Conservation (phyloP, 2,329 filamentous ascomycete species). For the Monosporascus sp. region DNA sequence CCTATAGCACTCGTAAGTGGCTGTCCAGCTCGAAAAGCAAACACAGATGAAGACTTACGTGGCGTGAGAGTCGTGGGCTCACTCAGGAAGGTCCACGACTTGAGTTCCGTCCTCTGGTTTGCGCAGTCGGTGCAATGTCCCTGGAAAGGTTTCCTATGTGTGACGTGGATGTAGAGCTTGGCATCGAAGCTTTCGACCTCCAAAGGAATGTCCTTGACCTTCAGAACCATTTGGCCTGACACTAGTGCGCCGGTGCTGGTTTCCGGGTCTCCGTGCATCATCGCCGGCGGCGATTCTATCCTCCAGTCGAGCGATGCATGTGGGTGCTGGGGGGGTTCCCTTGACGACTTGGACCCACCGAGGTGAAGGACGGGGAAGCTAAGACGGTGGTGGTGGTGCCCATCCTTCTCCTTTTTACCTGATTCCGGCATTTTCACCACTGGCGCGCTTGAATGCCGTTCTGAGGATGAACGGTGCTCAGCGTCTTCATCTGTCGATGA, state of each 20-base stretch:
- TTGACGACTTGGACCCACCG: slow-evolving; percentile 32
- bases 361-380: slow-evolving; percentile 38
- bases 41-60: slow-evolving; percentile 31
- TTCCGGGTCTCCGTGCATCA: slow-evolving; percentile 72
- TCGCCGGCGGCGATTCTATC: slow-evolving; percentile 81
- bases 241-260: slow-evolving; percentile 79
- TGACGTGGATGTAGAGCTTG: slow-evolving; percentile 62
- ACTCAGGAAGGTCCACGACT: slow-evolving; percentile 72
- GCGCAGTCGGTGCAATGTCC: slow-evolving; percentile 74
- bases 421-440: slow-evolving; percentile 33
- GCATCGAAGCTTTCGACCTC: slow-evolving; percentile 71
- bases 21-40: background rate
- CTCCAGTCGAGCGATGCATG: slow-evolving; percentile 46
- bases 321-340: slow-evolving; percentile 34
- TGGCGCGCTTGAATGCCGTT: slow-evolving; percentile 11
- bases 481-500: slow-evolving; percentile 32
- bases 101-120: slow-evolving; percentile 66
- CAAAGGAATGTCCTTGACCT: slow-evolving; percentile 60
- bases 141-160: slow-evolving; percentile 77
- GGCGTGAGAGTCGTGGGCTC: slow-evolving; percentile 45
- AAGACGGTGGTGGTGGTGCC: slow-evolving; percentile 21
- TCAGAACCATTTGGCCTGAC: slow-evolving; percentile 74
- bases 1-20: slow-evolving; percentile 38
- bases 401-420: slow-evolving; percentile 35
- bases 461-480: slow-evolving; percentile 21